phyloP scores from a whole-genome alignment of 2,329 filamentous ascomycete genomes.

The Trematosphaeria pertusa region DNA sequence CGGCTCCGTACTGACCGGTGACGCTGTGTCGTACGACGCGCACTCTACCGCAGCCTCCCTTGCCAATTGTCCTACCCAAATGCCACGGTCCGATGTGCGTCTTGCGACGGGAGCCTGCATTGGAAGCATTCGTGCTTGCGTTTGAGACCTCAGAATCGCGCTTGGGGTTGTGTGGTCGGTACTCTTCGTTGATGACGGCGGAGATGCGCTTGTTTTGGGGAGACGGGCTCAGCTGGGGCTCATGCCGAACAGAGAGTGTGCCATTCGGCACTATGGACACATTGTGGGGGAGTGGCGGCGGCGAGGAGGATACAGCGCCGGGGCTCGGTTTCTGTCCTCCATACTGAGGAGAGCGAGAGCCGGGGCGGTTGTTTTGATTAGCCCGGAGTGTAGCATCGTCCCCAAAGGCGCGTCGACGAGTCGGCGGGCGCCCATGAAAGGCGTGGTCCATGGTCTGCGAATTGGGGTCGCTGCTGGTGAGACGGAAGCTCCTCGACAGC shows the following conservation, averaged over 20 bases:
- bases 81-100: slow-evolving; percentile 94
- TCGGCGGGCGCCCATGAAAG: slow-evolving; percentile 39
- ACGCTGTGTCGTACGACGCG: slow-evolving; percentile 80
- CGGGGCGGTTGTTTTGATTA: slow-evolving; percentile 34
- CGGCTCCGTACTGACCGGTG: slow-evolving; percentile 82
- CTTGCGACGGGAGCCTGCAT: slow-evolving; percentile 61
- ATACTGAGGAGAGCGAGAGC: slow-evolving; percentile 23
- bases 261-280: slow-evolving; percentile 54
- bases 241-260: slow-evolving; percentile 50
- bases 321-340: slow-evolving; percentile 26
- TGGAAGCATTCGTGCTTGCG: slow-evolving; percentile 61
- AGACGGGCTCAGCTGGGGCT: slow-evolving; percentile 23
- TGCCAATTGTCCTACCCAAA: slow-evolving; percentile 85
- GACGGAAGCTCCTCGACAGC: slow-evolving; percentile 9
- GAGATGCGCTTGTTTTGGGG: slow-evolving; percentile 62
- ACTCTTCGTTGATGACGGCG: slow-evolving; percentile 56
- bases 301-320: slow-evolving; percentile 23
- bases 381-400: slow-evolving; percentile 43
- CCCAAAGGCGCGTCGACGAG: slow-evolving; percentile 39
- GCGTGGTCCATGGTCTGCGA: slow-evolving; percentile 37
- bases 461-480: slow-evolving; percentile 15
- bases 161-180: slow-evolving; percentile 56
- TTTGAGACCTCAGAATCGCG: slow-evolving; percentile 62
- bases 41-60: slow-evolving; percentile 88
- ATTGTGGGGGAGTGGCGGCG: slow-evolving; percentile 49